A percentile compares a stretch with the other conserved stretches of the same genome.
Conservation (phyloP, 192 early-diverging fungal genomes). For the Linnemannia zychae region DNA sequence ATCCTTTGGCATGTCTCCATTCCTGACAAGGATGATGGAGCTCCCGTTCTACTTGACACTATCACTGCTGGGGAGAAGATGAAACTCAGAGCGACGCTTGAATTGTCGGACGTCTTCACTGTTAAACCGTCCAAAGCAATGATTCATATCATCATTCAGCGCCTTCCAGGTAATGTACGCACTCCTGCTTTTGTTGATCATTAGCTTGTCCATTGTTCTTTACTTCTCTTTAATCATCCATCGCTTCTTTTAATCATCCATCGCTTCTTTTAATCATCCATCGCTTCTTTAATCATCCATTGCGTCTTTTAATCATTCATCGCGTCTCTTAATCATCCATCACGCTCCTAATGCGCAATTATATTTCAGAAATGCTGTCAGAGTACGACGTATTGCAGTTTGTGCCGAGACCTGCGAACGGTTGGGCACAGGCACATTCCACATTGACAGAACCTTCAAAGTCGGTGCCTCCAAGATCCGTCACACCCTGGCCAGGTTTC, state of each 20-base stretch:
- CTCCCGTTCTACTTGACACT: background rate
- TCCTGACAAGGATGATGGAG: background rate
- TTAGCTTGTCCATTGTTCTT: too few species aligned
- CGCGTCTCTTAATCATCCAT: too few species aligned
- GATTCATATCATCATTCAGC: slow-evolving; percentile 21
- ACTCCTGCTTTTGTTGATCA: too few species aligned
- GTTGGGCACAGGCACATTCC: background rate
- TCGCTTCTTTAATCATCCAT: too few species aligned
- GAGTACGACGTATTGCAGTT: slow-evolving; percentile 4
- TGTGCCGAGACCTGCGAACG: background rate
- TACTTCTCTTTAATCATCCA: too few species aligned
- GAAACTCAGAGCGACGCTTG: background rate
- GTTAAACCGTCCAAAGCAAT: slow-evolving; percentile 13
- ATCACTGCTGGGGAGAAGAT: background rate
- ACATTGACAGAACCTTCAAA: background rate
- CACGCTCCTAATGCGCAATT: too few species aligned
- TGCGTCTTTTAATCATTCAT: too few species aligned
- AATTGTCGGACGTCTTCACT: background rate
- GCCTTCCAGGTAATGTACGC: background rate
- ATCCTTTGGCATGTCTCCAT: slow-evolving; percentile 10
- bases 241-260: too few species aligned
- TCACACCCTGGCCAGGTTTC: background rate
- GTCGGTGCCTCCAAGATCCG: background rate
- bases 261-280: too few species aligned
- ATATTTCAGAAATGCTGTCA: too few species aligned